A percentile compares a stretch with the other conserved stretches of the same genome.
Evolutionary conservation across 352 stramenopile species (phyloP).

Genomic region (Pythium biforme): DNA sequence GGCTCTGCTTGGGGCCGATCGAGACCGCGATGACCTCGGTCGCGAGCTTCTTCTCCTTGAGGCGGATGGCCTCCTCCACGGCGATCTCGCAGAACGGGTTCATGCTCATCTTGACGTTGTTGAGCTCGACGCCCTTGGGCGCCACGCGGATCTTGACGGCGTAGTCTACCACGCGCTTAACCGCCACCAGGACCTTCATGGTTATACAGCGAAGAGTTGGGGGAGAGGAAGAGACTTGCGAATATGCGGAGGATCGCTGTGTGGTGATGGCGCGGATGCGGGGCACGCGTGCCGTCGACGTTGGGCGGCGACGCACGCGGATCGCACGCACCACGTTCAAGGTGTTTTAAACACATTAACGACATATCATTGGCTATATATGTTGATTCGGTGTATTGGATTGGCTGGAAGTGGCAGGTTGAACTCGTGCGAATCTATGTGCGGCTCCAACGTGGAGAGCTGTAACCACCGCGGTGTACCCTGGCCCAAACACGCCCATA

Average conservation of each 20-base stretch:
- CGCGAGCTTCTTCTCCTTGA: slow-evolving; percentile 98
- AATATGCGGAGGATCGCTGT: slow-evolving; percentile 8
- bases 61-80: slow-evolving; percentile 96
- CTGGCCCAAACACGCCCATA: slow-evolving; percentile 8
- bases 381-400: background rate
- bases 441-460: slow-evolving; percentile 17
- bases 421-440: slow-evolving; percentile 25
- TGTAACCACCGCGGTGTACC: slow-evolving; percentile 10
- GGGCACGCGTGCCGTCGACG: slow-evolving; percentile 13
- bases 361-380: slow-evolving; percentile 4
- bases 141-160: slow-evolving; percentile 97
- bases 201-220: background rate
- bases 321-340: slow-evolving; percentile 19
- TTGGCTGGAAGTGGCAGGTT: slow-evolving; percentile 18
- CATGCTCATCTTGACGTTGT: slow-evolving; percentile 99
- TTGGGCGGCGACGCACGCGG: slow-evolving; percentile 11
- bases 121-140: slow-evolving; percentile 93
- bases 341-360: slow-evolving; percentile 25
- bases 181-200: slow-evolving; percentile 94
- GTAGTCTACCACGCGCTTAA: slow-evolving; percentile 98
- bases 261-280: background rate
- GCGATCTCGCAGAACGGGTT: slow-evolving; percentile 99
- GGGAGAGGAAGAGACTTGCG: background rate
- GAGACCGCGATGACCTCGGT: slow-evolving; percentile 95
- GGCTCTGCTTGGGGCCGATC: slow-evolving; percentile 96